Evolutionary conservation across 371 early-diverging fungal genomes (phyloP), one percentile per base, ranked within the genome.

Genomic region (Mucor velutinosus): DNA sequence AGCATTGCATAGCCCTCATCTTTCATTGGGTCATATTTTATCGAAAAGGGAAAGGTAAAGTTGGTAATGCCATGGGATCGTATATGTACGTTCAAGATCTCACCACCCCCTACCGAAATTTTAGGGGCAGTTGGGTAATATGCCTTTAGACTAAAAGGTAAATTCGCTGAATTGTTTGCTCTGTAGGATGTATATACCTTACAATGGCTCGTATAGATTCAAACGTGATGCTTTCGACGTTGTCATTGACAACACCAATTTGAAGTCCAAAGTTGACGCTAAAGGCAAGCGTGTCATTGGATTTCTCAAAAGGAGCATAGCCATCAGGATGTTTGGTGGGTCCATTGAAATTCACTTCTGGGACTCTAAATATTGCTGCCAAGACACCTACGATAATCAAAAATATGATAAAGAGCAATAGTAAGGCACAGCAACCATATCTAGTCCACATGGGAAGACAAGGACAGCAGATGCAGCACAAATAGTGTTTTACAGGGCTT

Each of bases 71-170:
- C 69, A 33, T 80, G 62, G 6, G 64, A 59, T 5, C 70, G 70
- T 65, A 83, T 73, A n/a, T 69, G 56, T 19, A 76, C 73, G 8
- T 79, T 61, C 55, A 58, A 55, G 37, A 80, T 39, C 1, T 45
- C 56, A 41, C 83, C 83, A 19, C 81, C 83, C 25, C 83, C 83
- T 51, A 80, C 74, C 2, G 79, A 62, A 1, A 72, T 66, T 17
- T 60, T 60, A 6, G 75, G 71, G 6, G 53, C 51, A 19, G 63
- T 73, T n/a, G 79, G 81, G 35, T 83, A 83, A 64, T 74, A 83
- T 7, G 81, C 83, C 83, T 78, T 49, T 56, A 35, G 12, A 56
- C 6, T 15, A 35, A 8, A 4, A 61, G 12, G 3, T 37, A 37
- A 37, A 7, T 19, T 1, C 11, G 12, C 51, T 23, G 21, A 12